These are phyloP conservation scores for Chernovozyma sophiae-reginae DNA, from an alignment of 1,139 yeast genomes.

Conservation along the genomic window DNA sequence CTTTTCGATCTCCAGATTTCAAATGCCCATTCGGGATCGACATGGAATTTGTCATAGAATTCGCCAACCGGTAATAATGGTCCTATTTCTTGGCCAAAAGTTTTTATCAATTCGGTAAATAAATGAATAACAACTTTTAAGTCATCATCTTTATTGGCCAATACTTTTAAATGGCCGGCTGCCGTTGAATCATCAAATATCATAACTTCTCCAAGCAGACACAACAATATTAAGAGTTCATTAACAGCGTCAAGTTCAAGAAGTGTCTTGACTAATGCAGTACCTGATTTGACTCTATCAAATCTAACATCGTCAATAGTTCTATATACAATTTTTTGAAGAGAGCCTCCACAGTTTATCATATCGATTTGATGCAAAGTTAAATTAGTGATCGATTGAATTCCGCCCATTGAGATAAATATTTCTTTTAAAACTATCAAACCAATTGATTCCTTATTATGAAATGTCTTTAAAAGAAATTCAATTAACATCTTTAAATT, in stretches of 20 bases:
- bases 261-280: conserved; percentile 48
- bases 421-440: conserved; percentile 67
- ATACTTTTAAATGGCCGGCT: conserved; percentile 59
- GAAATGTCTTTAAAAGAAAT: conserved; percentile 63
- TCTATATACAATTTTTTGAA: conserved; percentile 54
- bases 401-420: conserved; percentile 76
- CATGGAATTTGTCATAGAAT: conserved; percentile 45
- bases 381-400: conserved; percentile 62
- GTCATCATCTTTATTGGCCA: conserved; percentile 73
- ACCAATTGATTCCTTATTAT: conserved; percentile 58
- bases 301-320: conserved; percentile 61
- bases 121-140: conserved; percentile 61
- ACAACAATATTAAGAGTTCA: conserved; percentile 64
- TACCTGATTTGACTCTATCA: conserved; percentile 46
- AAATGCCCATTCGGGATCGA: conserved; percentile 68
- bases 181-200: conserved; percentile 36
- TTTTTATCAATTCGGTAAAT: conserved; percentile 55
- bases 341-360: conserved; percentile 60
- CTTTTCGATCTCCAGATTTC: conserved; percentile 64
- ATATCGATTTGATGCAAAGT: conserved; percentile 63
- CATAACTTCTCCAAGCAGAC: conserved; percentile 45
- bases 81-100: conserved; percentile 29
- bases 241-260: conserved; percentile 43
- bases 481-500: conserved; percentile 55
- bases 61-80: conserved; percentile 42